Percentiles rank a stretch among this genome's conserved stretches.
These are phyloP conservation scores for Daldinia sp. DNA, from an alignment of 2,329 filamentous ascomycete genomes.

Conservation along the genomic window DNA sequence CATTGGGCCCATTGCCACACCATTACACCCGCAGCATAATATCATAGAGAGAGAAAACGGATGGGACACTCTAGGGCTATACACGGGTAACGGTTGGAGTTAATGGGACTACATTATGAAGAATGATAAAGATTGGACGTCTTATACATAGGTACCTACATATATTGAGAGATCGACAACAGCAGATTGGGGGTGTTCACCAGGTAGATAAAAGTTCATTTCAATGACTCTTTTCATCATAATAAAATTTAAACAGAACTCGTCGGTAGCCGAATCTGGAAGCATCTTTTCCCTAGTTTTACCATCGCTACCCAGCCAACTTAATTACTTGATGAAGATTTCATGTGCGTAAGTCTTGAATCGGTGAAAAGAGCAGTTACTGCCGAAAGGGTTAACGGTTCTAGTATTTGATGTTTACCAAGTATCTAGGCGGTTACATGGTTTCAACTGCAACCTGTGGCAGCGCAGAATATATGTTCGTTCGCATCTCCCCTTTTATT, in stretches of 20 bases:
- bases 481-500: not conserved
- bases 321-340: not conserved
- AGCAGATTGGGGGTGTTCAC: constrained; percentile 19
- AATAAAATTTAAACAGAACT: not conserved
- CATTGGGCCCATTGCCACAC: not conserved
- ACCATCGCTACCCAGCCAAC: not conserved
- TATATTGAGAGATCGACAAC: constrained; percentile 1
- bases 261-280: not conserved
- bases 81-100: constrained; percentile 7
- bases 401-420: too few relatives aligned
- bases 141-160: not conserved
- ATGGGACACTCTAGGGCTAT: constrained; percentile 1
- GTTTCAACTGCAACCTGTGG: too few relatives aligned
- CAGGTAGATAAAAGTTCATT: constrained; percentile 27
- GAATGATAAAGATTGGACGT: not conserved
- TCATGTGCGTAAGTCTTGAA: not conserved
- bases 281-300: not conserved
- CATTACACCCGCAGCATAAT: not conserved
- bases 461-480: too few relatives aligned
- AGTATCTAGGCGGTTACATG: too few relatives aligned
- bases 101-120: constrained; percentile 3
- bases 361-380: not conserved
- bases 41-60: constrained; percentile 13
- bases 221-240: constrained; percentile 29
- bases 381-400: not conserved